Evolutionary conservation across 371 early-diverging fungal species (phyloP).

Genomic region (Mortierella sp.): DNA sequence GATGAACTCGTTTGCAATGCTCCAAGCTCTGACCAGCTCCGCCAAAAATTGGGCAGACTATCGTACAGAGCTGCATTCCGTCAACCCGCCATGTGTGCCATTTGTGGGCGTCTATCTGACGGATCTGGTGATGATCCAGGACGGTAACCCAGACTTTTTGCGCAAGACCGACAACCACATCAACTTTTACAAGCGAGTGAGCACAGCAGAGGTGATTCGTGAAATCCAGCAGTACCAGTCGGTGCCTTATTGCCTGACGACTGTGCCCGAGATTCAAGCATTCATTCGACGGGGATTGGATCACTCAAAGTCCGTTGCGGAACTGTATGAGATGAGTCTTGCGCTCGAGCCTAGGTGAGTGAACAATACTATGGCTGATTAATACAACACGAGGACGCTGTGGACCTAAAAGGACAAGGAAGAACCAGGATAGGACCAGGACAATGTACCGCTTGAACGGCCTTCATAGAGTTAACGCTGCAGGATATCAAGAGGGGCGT

Average conservation of each 20-base stretch:
- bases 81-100: constrained; percentile 93
- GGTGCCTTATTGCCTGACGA: constrained; percentile 80
- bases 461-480: neutral
- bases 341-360: constrained; percentile 75
- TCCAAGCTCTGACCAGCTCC: constrained; percentile 78
- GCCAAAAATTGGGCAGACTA: constrained; percentile 88
- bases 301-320: constrained; percentile 70
- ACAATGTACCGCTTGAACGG: neutral
- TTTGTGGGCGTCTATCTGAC: constrained; percentile 90
- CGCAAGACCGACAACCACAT: constrained; percentile 67
- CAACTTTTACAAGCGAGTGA: constrained; percentile 92
- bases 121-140: constrained; percentile 94
- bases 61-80: constrained; percentile 85
- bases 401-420: neutral
- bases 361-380: neutral
- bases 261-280: constrained; percentile 83
- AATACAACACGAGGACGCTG: too few species aligned
- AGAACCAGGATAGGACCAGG: neutral
- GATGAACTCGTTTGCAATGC: constrained; percentile 59
- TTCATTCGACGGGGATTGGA: constrained; percentile 74
- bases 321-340: constrained; percentile 76
- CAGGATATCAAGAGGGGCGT: neutral
- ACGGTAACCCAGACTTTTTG: constrained; percentile 88
- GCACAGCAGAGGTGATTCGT: constrained; percentile 90
- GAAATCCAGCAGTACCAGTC: constrained; percentile 94